Evolutionary conservation across 2,329 filamentous ascomycete species (phyloP), one percentile per base, ranked within the genome.

Genomic region (Aspergillus spinulosporus): DNA sequence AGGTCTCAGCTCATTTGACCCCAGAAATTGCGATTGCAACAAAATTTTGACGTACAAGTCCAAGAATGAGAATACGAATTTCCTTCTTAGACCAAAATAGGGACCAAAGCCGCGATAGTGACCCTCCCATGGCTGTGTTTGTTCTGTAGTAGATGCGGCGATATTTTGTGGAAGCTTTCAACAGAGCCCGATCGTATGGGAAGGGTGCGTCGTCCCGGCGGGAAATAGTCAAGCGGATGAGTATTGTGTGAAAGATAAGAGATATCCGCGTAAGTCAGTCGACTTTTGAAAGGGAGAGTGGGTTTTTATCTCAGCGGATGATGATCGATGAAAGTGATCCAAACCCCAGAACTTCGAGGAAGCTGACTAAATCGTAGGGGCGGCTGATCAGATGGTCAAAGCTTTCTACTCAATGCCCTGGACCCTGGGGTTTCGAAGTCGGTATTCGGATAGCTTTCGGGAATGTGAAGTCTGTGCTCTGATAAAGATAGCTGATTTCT

Each of bases 71-170:
- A 78, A 99, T 99, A 67, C 94, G 83, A 63, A 97, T 97, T 79
- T 99, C 94, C 80, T 97, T 99, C 82, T 97, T 97, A 42, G 89
- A 80, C 87, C 89, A 97, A 60, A 96, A 68, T 59, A 95, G 78
- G 75, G 88, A 89, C 68, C 91, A 79, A 64, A 84, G 75, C 59
- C 80, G 76, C 54, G 82, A 84, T 61, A 85, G 71, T 60, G 79
- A 80, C 61, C 76, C 81, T 62, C 82, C 82, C 82, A 85, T 85
- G 54, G 28, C 57, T 57, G 49, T 76, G 53, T 54, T 40, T 49
- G 52, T 57, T 39, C 21, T 37, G 39, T 21, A 39, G 29, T 29
- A 31, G 37, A 36, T 40, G 40, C 52, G 51, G 49, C 40, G 56
- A 50, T 28, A 51, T 42, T 52, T 15, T 15, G 31, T 47, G 50